Evolutionary conservation across 73 alveolate genomes (phyloP).

Genomic region (Stentor coeruleus): DNA sequence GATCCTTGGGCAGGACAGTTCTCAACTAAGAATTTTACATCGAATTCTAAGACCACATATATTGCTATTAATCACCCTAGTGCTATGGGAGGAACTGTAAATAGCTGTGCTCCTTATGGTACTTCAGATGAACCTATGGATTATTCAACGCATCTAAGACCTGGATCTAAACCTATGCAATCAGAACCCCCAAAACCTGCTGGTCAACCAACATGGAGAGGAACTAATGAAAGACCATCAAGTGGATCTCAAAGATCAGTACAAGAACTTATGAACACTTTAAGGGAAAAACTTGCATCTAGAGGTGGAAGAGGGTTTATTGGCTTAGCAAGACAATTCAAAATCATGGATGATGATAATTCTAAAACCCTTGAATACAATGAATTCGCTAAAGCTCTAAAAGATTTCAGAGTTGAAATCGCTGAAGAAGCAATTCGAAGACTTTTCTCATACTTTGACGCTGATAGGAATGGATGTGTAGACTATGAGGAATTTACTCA

Average conservation of each 20-base stretch:
- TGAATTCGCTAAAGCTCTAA: constrained; percentile 64
- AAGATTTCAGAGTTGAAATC: constrained; percentile 58
- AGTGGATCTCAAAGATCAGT: too few species aligned
- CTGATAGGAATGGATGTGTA: constrained; percentile 44
- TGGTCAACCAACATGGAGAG: constrained; percentile 39
- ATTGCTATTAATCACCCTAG: constrained; percentile 49
- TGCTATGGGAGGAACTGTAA: constrained; percentile 37
- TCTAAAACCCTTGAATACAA: constrained; percentile 57
- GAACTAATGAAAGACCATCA: too few species aligned
- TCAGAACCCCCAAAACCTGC: constrained; percentile 33
- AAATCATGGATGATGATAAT: constrained; percentile 60
- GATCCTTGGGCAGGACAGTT: too few species aligned
- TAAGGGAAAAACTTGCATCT: constrained; percentile 34
- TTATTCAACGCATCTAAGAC: constrained; percentile 31
- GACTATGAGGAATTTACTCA: constrained; percentile 61
- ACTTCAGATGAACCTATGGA: neutral
- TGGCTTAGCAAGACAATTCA: constrained; percentile 50
- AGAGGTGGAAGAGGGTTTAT: constrained; percentile 52
- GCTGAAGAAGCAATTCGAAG: constrained; percentile 40
- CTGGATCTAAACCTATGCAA: constrained; percentile 28
- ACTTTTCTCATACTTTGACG: constrained; percentile 48
- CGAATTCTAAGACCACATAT: constrained; percentile 43
- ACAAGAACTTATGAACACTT: constrained; percentile 36
- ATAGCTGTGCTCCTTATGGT: constrained; percentile 31
- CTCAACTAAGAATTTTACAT: constrained; percentile 26